Percentiles rank a stretch among this genome's conserved stretches.
Conservation (phyloP, 1,284 basidiomycete species). For the Albatrellus sp. region DNA sequence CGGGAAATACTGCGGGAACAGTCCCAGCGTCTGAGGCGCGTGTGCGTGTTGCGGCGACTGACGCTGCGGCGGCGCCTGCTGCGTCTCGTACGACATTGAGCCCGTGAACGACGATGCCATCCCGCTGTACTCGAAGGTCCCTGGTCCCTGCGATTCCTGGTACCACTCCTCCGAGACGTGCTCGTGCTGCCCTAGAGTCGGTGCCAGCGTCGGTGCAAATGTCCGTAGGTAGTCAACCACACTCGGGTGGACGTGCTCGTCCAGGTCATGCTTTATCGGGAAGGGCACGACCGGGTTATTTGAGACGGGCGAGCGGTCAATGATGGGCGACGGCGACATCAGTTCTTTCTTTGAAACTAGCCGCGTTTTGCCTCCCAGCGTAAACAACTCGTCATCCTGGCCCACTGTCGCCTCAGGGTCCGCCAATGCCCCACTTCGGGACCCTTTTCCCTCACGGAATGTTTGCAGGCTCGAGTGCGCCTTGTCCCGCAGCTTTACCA, state of each 20-base stretch:
- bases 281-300: constrained; percentile 43
- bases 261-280: constrained; percentile 18
- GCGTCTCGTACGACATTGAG: constrained; percentile 3
- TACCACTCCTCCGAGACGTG: background rate
- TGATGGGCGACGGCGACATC: constrained; percentile 37
- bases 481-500: constrained; percentile 42
- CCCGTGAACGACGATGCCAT: constrained; percentile 8
- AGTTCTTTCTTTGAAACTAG: constrained; percentile 54
- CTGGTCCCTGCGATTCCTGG: background rate
- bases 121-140: constrained; percentile 5
- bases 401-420: constrained; percentile 38
- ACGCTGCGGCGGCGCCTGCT: constrained; percentile 5
- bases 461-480: constrained; percentile 55
- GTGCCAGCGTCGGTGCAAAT: constrained; percentile 31
- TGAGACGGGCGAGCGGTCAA: constrained; percentile 56
- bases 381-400: constrained; percentile 59
- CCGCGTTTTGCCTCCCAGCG: constrained; percentile 59
- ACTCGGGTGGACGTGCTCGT: constrained; percentile 36
- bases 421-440: constrained; percentile 18
- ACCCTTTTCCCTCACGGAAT: constrained; percentile 39
- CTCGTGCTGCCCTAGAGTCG: constrained; percentile 3
- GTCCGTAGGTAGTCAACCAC: constrained; percentile 57
- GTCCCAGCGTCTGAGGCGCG: background rate
- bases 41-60: constrained; percentile 3
- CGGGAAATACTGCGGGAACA: constrained; percentile 67